Base-by-base conservation (phyloP, 2,329 filamentous ascomycete species). In the Microcyclospora tardicrescens region DNA sequence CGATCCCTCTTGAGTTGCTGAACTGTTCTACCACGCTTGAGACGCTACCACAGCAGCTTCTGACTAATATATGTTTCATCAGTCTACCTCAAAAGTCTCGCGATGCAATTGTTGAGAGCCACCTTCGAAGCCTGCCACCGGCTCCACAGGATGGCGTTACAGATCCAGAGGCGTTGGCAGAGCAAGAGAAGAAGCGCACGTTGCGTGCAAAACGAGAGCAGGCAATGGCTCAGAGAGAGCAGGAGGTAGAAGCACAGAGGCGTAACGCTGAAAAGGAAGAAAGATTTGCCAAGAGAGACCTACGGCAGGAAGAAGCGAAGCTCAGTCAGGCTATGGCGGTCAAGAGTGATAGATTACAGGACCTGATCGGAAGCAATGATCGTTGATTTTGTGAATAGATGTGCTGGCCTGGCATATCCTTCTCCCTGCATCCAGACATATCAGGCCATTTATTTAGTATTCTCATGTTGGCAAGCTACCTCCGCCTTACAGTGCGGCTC, bases 21-120 rank as follows among this genome's bases (percentile, higher is more conserved):
- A 77, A 84, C 54, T 72, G 69, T 44, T 62, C 68, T 35, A 77
- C 77, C 0, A 62, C 65, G 1, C 53, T 72, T 2, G 67, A 70
- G 5, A 65, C 68, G 12, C 64, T 89, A 9, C 83, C 83, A 1
- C 58, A 72, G 1, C 60, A 72, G 15, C 55, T 89, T 0, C 64
- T 83, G 1, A 65, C 69, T 12, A 82, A 89, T 53, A 58, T 84
- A 28, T 72, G 80, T 33, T 89, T 76, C 57, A 75, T 84, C 28
- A 78, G 77, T 3, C 64, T 87, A 1, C 72, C 79, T 16, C 57
- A 73, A 0, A 61, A 66, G 30, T 66, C 71, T 0, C 70, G 84
- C 13, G 77, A 86, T 46, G 62, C 71, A 2, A 61, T 89, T 5
- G 61, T 87, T 6, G 72, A 77, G 52, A 72, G 73, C 2, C 81